Evolutionary conservation across 2,329 filamentous ascomycete species (phyloP).

Genomic region (Tolypocladium ovalisporum): DNA sequence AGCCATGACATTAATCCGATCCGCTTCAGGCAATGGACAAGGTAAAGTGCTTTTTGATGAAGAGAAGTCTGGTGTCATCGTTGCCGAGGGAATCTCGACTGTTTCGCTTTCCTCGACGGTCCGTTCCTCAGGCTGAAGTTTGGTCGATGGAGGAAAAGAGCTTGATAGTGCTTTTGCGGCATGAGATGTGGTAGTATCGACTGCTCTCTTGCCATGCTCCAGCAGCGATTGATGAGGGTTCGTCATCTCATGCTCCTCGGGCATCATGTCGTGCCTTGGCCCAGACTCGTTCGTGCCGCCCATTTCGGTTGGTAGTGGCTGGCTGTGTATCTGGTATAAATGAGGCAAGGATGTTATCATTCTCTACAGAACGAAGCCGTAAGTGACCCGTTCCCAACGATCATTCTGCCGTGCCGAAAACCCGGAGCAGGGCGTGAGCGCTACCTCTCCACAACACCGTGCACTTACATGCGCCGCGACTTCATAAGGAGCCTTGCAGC

Average conservation of each 20-base stretch:
- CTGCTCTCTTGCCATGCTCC: background rate
- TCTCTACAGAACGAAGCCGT: background rate
- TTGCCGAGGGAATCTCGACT: background rate
- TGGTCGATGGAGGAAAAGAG: background rate
- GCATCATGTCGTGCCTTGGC: background rate
- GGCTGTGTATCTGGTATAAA: rapidly evolving
- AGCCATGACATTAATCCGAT: background rate
- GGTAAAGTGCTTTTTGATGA: slow-evolving; percentile 1
- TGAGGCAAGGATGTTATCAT: background rate
- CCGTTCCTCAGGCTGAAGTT: background rate
- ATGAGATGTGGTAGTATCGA: background rate
- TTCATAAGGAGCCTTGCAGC: background rate
- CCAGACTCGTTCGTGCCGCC: background rate
- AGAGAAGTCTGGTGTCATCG: background rate
- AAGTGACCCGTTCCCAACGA: background rate
- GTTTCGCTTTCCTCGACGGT: background rate
- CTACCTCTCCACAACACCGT: background rate
- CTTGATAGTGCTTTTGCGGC: too few species aligned
- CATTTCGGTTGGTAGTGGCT: background rate
- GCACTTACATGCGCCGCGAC: background rate
- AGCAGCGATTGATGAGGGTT: background rate
- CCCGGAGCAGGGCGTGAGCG: too few species aligned
- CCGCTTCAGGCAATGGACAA: background rate
- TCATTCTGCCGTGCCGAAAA: background rate
- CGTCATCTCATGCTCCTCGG: background rate